Evolutionary conservation across 2,329 filamentous ascomycete species (phyloP), one percentile per base, ranked within the genome.

Genomic region (Pyrenophora teres): DNA sequence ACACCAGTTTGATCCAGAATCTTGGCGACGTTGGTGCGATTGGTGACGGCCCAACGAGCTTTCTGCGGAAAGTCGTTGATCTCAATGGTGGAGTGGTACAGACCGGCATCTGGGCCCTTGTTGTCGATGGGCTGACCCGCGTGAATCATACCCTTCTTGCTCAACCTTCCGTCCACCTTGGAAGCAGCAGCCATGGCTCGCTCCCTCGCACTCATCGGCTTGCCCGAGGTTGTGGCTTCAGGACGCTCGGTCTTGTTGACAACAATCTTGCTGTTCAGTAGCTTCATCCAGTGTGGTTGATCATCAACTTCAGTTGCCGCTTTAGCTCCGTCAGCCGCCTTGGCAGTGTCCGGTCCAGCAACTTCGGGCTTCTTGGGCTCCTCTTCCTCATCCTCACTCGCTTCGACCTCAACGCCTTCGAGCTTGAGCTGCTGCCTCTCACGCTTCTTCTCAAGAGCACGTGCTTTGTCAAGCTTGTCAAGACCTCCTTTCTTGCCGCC

Each of bases 31-130:
- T 99, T 99, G 31, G 94, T 97, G 60, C 94, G 86, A 74, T 99
- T 99, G 33, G 94, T 99, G 77, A 99, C 94, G 9, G 92, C 93
- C 94, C 94, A 99, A 64, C 94, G 86, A 59, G 94, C 94, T 80
- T 97, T 97, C 74, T 99, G 94, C 30, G 94, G 94, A 76, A 97
- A 97, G 76, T 99, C 94, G 75, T 99, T 99, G 83, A 99, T 99
- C 75, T 97, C 94, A 56, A 99, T 81, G 3, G 93, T 97, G 13
- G 94, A 92, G 73, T 99, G 94, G 82, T 92, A 99, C 0, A 92
- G 92, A 44, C 94, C 94, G 3, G 94, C 94, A 74, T 99, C 94
- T 0, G 94, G 94, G 1, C 94, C 94, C 75, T 97, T 97, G 78
- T 99, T 99, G 78, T 99, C 94, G 70, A 97, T 95, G 6, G 94